These are phyloP conservation scores for Triglochin maritima DNA, from an alignment of 106 monocot genomes.

Conservation along the genomic window DNA sequence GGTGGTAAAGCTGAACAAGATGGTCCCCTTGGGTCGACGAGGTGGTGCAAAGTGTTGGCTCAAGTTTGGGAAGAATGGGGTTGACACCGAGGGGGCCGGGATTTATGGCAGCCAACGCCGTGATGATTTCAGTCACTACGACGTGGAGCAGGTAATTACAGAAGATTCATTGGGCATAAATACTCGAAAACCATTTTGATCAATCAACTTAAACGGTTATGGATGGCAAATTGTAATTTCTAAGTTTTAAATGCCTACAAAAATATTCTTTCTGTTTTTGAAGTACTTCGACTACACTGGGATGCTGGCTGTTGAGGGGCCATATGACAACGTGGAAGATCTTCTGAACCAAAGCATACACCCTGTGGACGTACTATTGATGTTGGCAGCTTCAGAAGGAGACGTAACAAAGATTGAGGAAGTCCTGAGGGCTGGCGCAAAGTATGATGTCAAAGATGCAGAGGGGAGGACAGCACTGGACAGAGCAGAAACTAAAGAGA, in stretches of 20 bases:
- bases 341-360: constrained; percentile 63
- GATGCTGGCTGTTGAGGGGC: constrained; percentile 69
- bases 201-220: too few species aligned
- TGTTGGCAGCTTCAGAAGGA: constrained; percentile 77
- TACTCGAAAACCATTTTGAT: too few species aligned
- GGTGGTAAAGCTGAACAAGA: too few species aligned
- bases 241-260: too few species aligned
- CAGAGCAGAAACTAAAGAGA: constrained; percentile 40
- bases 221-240: too few species aligned
- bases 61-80: constrained; percentile 45
- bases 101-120: constrained; percentile 59
- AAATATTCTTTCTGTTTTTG: background rate
- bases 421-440: constrained; percentile 60
- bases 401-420: constrained; percentile 84
- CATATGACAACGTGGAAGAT: constrained; percentile 71
- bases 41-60: constrained; percentile 36
- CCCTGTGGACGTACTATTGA: constrained; percentile 76
- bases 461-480: constrained; percentile 67
- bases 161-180: background rate
- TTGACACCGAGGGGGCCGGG: constrained; percentile 60
- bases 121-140: constrained; percentile 60
- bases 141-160: constrained; percentile 56
- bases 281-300: constrained; percentile 97
- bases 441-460: constrained; percentile 47
- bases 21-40: background rate